A percentile compares a stretch with the other conserved stretches of the same genome.
phyloP scores from a whole-genome alignment of 1,139 yeast species.

The Pneumocystis murina region DNA sequence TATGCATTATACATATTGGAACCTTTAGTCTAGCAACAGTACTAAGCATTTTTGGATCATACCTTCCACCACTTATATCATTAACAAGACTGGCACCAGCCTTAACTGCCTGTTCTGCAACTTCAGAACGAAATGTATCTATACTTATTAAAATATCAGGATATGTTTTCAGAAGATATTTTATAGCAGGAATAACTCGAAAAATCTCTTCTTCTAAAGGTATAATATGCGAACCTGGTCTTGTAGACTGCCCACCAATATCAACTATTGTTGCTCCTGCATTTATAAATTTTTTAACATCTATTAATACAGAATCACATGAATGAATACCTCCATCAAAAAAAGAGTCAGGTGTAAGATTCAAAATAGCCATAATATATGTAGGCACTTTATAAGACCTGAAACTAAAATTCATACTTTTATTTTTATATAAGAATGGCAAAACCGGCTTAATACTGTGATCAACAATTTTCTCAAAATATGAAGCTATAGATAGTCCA shows the following conservation, averaged over 20 bases:
- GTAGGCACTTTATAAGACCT: slow-evolving; percentile 16
- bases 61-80: slow-evolving; percentile 73
- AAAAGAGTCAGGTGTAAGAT: slow-evolving; percentile 87
- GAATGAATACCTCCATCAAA: slow-evolving; percentile 62
- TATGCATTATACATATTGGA: slow-evolving; percentile 72
- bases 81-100: slow-evolving; percentile 87
- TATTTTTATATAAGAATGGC: slow-evolving; percentile 18
- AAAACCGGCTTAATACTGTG: slow-evolving; percentile 20
- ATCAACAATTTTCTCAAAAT: slow-evolving; percentile 50
- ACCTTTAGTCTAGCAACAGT: slow-evolving; percentile 51
- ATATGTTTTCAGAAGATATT: slow-evolving; percentile 41
- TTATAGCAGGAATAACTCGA: slow-evolving; percentile 57
- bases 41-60: slow-evolving; percentile 48
- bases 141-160: slow-evolving; percentile 46
- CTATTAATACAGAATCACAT: slow-evolving; percentile 27
- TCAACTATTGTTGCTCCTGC: slow-evolving; percentile 61
- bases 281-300: slow-evolving; percentile 33
- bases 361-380: slow-evolving; percentile 67
- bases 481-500: slow-evolving; percentile 11
- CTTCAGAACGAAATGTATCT: slow-evolving; percentile 68
- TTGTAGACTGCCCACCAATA: slow-evolving; percentile 84
- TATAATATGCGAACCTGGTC: slow-evolving; percentile 62
- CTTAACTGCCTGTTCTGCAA: slow-evolving; percentile 51
- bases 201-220: slow-evolving; percentile 36
- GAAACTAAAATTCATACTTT: slow-evolving; percentile 24